Base-by-base conservation (phyloP, 2,329 filamentous ascomycete species). In the Penicillium sp. region DNA sequence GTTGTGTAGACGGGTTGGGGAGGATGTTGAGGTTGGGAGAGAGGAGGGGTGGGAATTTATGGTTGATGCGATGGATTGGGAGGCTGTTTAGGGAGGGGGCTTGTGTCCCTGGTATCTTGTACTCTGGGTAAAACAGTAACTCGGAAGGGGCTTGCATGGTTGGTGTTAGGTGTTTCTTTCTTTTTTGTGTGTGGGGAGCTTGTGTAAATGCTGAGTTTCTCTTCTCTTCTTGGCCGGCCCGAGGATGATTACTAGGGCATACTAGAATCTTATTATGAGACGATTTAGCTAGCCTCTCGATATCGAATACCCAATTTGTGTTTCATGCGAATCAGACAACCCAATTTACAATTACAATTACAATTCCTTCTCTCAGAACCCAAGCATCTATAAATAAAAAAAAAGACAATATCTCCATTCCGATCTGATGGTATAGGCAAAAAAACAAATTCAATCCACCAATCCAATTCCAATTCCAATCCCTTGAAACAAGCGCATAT, bases 61-160 rank as follows among this genome's bases (percentile, higher is more conserved):
- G 74, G 81, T 85, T 2, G 85, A 87, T 64, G 84, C 84, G 1
- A 87, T 86, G 85, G 85, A 87, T 61, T 86, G 84, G 84, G 82
- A 86, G 70, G 73, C 74, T 47, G 70, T 76, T 40, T 76, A 22
- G 22, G 5, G 12, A 17, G 10, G n/a, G 24, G 7, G 28, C 1
- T 28, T 26, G 42, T 12, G 17, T 12, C 6, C 42, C 19, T 13
- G 35, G 4, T 37, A 10, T 10, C 4, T 40, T 38, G 33, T 8
- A 15, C 9, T 40, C 6, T 40, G 37, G 44, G 19, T 8, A 45
- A 61, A 69, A 47, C 26, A n/a, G 42, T 19, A n/a, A 10, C n/a
- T 24, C 1, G 49, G 3, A 30, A 22, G 19, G 5, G 13, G 19
- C 26, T 58, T 60, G 57, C 60, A 62, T 65, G 44, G 35, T 26